Base-by-base conservation (phyloP, 208 protist species). In the Trypanosoma platydactyli region DNA sequence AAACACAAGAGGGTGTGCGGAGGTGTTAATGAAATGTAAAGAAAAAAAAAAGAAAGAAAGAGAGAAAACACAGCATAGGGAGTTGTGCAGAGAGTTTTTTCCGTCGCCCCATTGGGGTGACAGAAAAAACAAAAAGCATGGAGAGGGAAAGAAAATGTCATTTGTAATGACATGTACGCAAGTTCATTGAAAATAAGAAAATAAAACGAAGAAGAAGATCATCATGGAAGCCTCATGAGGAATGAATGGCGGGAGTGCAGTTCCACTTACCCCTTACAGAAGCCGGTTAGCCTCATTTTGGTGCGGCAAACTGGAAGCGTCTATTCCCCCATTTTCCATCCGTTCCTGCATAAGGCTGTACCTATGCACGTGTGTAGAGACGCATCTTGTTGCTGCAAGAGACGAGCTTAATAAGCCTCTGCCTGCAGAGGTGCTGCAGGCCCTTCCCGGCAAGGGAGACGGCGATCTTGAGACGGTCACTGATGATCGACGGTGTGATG, bases 401-500 rank as follows among this genome's bases (percentile, higher is more conserved):
- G 41, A 95, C 84, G 29, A 91, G 81, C 41, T 79, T 76, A 57
- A 97, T 95, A 56, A 80, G 75, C 69, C 83, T 83, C 76, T 96
- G 76, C 46, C 73, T 80, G 84, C 88, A 89, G 46, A 97, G 75
- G 75, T 94, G 81, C 83, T 94, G 92, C 54, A 97, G 84, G 25
- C 83, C 89, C 25, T 77, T 77, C 60, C 71, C 80, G 76, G 92
- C 92, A 65, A 95, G 78, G 58, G 85, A 80, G 64, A 91, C 88
- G 79, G 83, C 73, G 68, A 95, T 84, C 80, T 94, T 93, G 33
- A 97, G 84, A 25, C 88, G 83, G 70, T 97, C 90, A 51, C 85
- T 92, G 64, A 97, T 88, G 75, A 93, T 88, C 45, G 86, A 83
- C 13, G 88, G 81, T 58, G 92, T 97, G 83, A 97, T 97, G 51